Conservation (phyloP, 768 basidiomycete species). For the Agrocybe chaxingu region DNA sequence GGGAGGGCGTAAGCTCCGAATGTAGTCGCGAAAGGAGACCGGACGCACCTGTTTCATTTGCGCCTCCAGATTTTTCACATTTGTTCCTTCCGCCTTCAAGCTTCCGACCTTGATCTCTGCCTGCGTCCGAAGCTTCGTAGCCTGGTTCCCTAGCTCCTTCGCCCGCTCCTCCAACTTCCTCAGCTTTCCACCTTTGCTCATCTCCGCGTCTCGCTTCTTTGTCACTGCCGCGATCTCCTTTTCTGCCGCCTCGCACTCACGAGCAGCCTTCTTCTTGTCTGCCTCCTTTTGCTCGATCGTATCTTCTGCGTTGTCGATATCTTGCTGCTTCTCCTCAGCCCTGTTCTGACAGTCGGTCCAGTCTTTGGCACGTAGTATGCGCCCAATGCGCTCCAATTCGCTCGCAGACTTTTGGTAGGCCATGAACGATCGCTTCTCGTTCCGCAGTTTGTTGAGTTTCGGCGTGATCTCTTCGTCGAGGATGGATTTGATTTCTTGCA, state of each 20-base stretch:
- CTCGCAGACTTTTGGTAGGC: constrained; percentile 86
- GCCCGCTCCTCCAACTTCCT: constrained; percentile 83
- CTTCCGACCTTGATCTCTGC: constrained; percentile 75
- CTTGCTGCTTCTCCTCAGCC: constrained; percentile 50
- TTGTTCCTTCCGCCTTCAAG: constrained; percentile 75
- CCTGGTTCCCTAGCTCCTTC: constrained; percentile 69
- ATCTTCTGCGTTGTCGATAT: constrained; percentile 46
- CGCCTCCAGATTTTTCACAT: constrained; percentile 45
- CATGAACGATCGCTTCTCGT: constrained; percentile 85
- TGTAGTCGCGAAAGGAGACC: background rate
- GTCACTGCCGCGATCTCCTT: constrained; percentile 63
- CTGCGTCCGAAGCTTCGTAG: constrained; percentile 83
- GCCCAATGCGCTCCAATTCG: constrained; percentile 83
- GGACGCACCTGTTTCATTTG: constrained; percentile 60
- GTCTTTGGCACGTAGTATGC: constrained; percentile 83
- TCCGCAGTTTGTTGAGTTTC: constrained; percentile 86
- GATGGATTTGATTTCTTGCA: constrained; percentile 80
- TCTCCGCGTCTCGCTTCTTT: constrained; percentile 79
- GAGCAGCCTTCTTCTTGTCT: constrained; percentile 44
- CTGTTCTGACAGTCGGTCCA: constrained; percentile 67
- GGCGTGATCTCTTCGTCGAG: constrained; percentile 91
- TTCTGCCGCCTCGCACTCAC: constrained; percentile 64
- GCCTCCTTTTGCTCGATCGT: constrained; percentile 46
- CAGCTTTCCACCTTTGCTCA: constrained; percentile 90
- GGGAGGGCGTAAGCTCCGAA: background rate